These are phyloP conservation scores for Colletotrichum brevisporum DNA, from an alignment of 2,329 filamentous ascomycete species.

Conservation along the genomic window DNA sequence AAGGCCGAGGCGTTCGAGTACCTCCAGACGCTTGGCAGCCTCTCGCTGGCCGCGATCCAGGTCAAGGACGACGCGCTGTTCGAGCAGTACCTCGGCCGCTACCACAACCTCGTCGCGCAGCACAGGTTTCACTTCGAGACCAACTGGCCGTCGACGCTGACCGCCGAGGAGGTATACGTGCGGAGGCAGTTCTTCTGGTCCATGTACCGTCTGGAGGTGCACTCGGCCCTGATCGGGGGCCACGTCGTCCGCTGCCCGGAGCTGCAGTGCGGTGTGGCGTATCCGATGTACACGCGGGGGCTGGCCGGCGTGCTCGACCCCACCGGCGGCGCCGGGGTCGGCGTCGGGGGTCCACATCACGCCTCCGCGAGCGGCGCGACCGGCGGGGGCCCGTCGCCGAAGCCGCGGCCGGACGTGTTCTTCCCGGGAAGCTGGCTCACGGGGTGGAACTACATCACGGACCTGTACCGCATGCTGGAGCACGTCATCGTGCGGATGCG, in stretches of 20 bases:
- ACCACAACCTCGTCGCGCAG: constrained; percentile 63
- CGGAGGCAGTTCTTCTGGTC: constrained; percentile 63
- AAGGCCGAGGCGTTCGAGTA: constrained; percentile 35
- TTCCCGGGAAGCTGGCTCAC: constrained; percentile 58
- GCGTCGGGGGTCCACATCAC: too few relatives aligned
- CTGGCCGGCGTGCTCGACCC: constrained; percentile 31
- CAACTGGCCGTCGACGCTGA: constrained; percentile 63
- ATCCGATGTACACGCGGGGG: constrained; percentile 27
- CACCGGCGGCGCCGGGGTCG: neutral
- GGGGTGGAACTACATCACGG: constrained; percentile 71
- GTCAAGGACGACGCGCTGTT: constrained; percentile 63
- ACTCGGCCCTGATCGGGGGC: constrained; percentile 65
- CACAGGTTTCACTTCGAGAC: constrained; percentile 67
- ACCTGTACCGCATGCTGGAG: constrained; percentile 69
- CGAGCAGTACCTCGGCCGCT: constrained; percentile 65
- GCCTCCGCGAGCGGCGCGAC: too few relatives aligned
- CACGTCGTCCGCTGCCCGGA: constrained; percentile 41
- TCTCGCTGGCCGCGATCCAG: constrained; percentile 66
- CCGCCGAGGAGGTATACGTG: constrained; percentile 54
- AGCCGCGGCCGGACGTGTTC: constrained; percentile 12
- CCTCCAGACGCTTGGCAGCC: constrained; percentile 56
- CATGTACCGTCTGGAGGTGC: constrained; percentile 70
- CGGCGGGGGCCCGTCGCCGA: too few relatives aligned
- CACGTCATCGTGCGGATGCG: constrained; percentile 55
- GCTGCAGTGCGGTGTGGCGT: constrained; percentile 40